Percentiles rank a stretch among this genome's conserved stretches.
Evolutionary conservation across 345 rosid genomes (phyloP).

Genomic region (Draba incana): DNA sequence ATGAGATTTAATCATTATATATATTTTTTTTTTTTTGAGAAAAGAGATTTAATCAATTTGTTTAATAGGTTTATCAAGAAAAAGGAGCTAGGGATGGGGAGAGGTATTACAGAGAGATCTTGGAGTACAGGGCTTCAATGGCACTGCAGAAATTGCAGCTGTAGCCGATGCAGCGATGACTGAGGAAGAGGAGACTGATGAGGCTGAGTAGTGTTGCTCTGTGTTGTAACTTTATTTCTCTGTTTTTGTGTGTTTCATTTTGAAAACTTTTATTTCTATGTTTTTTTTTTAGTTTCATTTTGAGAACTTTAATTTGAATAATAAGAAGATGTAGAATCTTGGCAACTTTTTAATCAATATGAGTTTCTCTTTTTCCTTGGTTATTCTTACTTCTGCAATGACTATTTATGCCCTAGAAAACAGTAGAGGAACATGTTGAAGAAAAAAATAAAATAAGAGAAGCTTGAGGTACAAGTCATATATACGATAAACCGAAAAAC

Average conservation of each 20-base stretch:
- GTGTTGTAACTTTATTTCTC: slow-evolving; percentile 5
- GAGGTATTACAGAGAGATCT: neutral
- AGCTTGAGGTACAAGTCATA: slow-evolving; percentile 37
- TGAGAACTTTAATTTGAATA: neutral
- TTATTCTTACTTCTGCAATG: neutral
- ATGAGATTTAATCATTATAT: slow-evolving; percentile 6
- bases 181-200: no score
- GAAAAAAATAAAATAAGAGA: slow-evolving; percentile 7
- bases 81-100: neutral
- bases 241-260: neutral
- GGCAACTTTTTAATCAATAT: neutral
- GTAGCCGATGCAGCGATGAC: neutral
- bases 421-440: neutral
- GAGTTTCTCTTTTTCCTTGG: neutral
- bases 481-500: slow-evolving; percentile 13
- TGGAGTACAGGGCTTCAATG: neutral
- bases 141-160: neutral
- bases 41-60: slow-evolving; percentile 9
- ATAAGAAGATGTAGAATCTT: slow-evolving; percentile 6
- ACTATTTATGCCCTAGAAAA: slow-evolving; percentile 38
- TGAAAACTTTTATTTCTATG: neutral
- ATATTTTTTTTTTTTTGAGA: no score
- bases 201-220: slow-evolving; percentile 18
- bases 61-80: slow-evolving; percentile 14
- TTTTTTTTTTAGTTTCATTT: neutral